Base-by-base conservation (phyloP, 2,329 filamentous ascomycete genomes). In the Coniochaeta pulveracea region DNA sequence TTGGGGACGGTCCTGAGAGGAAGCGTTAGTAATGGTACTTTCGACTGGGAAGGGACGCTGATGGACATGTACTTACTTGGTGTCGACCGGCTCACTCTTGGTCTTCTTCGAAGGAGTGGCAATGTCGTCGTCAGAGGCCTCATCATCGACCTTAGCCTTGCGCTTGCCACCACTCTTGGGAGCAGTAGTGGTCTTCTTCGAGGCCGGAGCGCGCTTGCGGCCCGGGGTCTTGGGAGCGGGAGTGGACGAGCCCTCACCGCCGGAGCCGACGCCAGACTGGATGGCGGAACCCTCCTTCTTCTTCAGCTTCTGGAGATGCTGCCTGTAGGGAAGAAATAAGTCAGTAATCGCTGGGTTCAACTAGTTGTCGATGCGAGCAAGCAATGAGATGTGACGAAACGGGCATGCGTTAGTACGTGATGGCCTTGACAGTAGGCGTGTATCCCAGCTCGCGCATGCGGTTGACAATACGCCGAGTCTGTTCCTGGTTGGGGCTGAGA, bases 221-320 rank as follows among this genome's bases (percentile, higher is more conserved):
- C 36, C 30, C 1, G 40, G 36, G 2, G 45, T 45, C 35, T 43
- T 45, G 17, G 43, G 40, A 4, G 24, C 10, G 6, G 43, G 27
- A 10, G 32, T 34, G 22, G 28, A 35, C 10, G 38, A 26, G 6
- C 24, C 34, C 1, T 11, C 12, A 8, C 27, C 38, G 8, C 26
- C 39, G 30, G 11, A 29, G 10, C 26, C 19, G 19, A 24, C 34
- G 12, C n/a, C 18, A 19, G 36, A 17, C 10, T 27, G 34, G 9
- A 26, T 34, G 8, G 27, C 38, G 10, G 32, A 26, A 0, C 34
- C 38, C 28, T 52, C 48, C 39, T 50, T 50, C 22, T 50, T 47
- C 9, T 50, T 47, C 0, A 57, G 42, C 34, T 55, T 57, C 34
- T 57, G 54, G 0, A 57, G 39, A 14, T 57, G 54, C 43, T 57